A percentile compares a stretch with the other conserved stretches of the same genome.
Evolutionary conservation across 2,329 filamentous ascomycete species (phyloP).

Genomic region (Colletotrichum cereale): DNA sequence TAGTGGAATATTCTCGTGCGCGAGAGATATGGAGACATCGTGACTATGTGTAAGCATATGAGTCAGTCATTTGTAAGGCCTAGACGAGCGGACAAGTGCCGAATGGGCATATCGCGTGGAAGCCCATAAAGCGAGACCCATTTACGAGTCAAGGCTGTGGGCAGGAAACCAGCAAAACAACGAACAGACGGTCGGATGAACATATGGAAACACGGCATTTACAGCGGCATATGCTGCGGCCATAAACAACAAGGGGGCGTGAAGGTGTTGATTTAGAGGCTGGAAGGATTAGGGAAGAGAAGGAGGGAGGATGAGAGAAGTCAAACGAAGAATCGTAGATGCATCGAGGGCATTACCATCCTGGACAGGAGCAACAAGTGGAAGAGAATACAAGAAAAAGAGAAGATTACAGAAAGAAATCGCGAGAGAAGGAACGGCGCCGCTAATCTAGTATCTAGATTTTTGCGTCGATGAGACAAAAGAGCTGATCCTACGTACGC

Average conservation of each 20-base stretch:
- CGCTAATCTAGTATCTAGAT: no score
- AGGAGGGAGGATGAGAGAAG: slow-evolving; percentile 13
- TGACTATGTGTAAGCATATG: slow-evolving; percentile 49
- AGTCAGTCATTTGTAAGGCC: slow-evolving; percentile 24
- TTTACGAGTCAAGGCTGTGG: slow-evolving; percentile 32
- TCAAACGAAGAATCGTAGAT: not conserved
- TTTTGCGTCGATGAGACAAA: slow-evolving; percentile 7
- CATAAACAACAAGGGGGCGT: not conserved
- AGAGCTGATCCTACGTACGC: slow-evolving; percentile 52
- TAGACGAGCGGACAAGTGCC: slow-evolving; percentile 11
- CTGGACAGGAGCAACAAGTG: not conserved
- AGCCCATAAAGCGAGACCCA: slow-evolving; percentile 21
- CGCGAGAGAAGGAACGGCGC: not conserved
- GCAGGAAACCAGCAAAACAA: not conserved
- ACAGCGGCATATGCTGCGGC: slow-evolving; percentile 33
- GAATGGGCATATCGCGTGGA: slow-evolving; percentile 29
- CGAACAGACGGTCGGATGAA: slow-evolving; percentile 23
- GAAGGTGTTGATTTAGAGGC: not conserved
- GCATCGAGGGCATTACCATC: not conserved
- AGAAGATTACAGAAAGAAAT: not conserved
- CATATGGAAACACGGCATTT: slow-evolving; percentile 12
- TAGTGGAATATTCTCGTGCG: slow-evolving; percentile 58
- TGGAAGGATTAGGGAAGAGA: slow-evolving; percentile 40
- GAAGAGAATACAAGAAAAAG: not conserved
- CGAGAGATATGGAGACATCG: slow-evolving; percentile 62